phyloP scores from a whole-genome alignment of 192 early-diverging fungal species.

The Gigaspora rosea region DNA sequence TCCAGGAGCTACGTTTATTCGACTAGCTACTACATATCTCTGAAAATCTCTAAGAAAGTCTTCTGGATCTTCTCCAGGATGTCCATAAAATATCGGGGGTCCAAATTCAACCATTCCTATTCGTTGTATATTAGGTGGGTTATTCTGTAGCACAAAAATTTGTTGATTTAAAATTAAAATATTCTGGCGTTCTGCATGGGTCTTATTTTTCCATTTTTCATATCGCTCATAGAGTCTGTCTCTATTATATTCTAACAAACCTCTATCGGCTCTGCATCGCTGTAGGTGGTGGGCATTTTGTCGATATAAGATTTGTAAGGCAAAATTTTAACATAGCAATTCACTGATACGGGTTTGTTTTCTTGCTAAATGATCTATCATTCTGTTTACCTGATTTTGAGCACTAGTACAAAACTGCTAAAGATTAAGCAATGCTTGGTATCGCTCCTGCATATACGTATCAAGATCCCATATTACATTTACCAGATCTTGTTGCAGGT shows the following conservation, averaged over 20 bases:
- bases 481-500: not conserved
- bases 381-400: not conserved
- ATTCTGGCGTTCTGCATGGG: not conserved
- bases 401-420: not conserved
- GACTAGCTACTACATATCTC: too few relatives aligned
- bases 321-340: not conserved
- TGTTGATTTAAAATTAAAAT: not conserved
- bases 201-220: not conserved
- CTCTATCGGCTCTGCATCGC: too few relatives aligned
- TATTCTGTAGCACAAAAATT: not conserved
- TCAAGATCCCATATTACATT: not conserved
- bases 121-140: not conserved
- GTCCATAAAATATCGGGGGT: not conserved
- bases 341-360: not conserved
- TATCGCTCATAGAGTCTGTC: not conserved
- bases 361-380: not conserved
- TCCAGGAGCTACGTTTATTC: not conserved
- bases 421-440: not conserved
- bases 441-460: not conserved
- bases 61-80: not conserved
- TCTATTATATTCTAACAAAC: not conserved
- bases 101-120: not conserved
- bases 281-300: too few relatives aligned
- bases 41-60: not conserved
- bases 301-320: too few relatives aligned